phyloP scores from a whole-genome alignment of 148 eudicot genomes.

The Heliamphora exappendiculata region DNA sequence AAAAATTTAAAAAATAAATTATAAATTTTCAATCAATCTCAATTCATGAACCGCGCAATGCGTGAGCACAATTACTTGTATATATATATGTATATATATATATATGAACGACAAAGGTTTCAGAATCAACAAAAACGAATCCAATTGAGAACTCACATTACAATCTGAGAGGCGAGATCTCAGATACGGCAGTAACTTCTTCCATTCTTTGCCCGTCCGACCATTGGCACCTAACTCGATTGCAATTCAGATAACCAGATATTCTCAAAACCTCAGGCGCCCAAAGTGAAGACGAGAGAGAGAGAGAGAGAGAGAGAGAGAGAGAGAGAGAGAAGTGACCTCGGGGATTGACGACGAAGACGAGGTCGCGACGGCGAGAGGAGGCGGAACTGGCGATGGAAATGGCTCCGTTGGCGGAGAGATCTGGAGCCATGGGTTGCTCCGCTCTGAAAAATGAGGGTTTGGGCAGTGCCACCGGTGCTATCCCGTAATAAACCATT shows the following conservation, averaged over 20 bases:
- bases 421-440: slow-evolving; percentile 36
- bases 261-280: not conserved
- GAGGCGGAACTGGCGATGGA: slow-evolving; percentile 24
- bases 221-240: slow-evolving; percentile 82
- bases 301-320: not conserved
- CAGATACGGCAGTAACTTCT: slow-evolving; percentile 72
- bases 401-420: slow-evolving; percentile 34
- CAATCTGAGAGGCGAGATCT: slow-evolving; percentile 76
- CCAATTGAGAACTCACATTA: slow-evolving; percentile 54
- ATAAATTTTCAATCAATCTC: too few relatives aligned
- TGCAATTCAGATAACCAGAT: not conserved
- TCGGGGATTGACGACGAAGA: slow-evolving; percentile 73
- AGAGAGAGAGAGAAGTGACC: slow-evolving; percentile 26
- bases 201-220: slow-evolving; percentile 82
- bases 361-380: slow-evolving; percentile 35
- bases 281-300: not conserved
- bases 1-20: too few relatives aligned
- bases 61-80: too few relatives aligned
- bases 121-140: not conserved
- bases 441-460: slow-evolving; percentile 31
- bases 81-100: too few relatives aligned
- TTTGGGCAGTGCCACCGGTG: slow-evolving; percentile 30
- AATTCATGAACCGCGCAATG: too few relatives aligned
- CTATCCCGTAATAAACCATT: slow-evolving; percentile 20
- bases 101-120: not conserved